These are phyloP conservation scores for Acmispon strigosus DNA, from an alignment of 306 rosid genomes.

Conservation along the genomic window DNA sequence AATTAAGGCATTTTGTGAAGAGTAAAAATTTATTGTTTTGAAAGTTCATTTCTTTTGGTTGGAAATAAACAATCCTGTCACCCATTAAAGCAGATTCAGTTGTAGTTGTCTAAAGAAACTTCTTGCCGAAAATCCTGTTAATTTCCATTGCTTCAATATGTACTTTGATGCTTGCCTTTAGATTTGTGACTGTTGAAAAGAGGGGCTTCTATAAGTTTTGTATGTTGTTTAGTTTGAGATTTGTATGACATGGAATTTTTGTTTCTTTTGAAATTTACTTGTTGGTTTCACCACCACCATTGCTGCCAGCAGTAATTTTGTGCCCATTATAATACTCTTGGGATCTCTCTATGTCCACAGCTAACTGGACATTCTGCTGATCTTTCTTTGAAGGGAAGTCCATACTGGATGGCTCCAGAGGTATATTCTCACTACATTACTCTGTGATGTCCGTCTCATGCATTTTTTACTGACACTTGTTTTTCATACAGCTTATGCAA, in stretches of 20 bases:
- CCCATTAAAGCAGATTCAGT: background rate
- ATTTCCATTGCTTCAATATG: background rate
- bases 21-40: background rate
- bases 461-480: conserved; percentile 15
- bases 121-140: background rate
- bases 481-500: conserved; percentile 63
- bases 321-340: background rate
- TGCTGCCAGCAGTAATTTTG: background rate
- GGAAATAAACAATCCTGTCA: background rate
- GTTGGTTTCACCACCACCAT: background rate
- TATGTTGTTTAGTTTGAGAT: background rate
- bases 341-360: conserved; percentile 42
- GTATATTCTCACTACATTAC: conserved; percentile 36
- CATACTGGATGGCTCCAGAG: conserved; percentile 99
- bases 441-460: background rate
- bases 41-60: background rate
- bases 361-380: conserved; percentile 70
- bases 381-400: conserved; percentile 95
- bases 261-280: background rate
- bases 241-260: background rate
- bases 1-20: background rate
- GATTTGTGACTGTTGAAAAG: background rate
- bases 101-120: background rate
- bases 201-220: background rate
- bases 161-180: background rate